phyloP scores from a whole-genome alignment of 148 eudicot species.

The Polygonum maritimum region DNA sequence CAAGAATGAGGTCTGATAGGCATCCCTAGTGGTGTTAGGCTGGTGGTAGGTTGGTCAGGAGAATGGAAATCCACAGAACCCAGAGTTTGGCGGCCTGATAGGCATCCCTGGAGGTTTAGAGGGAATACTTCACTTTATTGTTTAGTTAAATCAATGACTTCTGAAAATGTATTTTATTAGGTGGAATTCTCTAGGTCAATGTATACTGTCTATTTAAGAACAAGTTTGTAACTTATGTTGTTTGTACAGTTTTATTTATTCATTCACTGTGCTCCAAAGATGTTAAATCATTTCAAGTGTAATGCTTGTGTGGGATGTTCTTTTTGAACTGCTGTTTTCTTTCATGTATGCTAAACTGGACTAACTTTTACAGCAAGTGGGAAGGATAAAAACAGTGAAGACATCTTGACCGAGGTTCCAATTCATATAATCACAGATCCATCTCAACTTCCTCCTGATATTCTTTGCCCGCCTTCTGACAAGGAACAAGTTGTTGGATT shows the following conservation, averaged over 20 bases:
- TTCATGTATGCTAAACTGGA: not conserved
- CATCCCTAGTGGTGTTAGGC: not conserved
- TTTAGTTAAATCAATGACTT: not conserved
- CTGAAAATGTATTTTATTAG: not conserved
- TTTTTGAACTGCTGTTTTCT: not conserved
- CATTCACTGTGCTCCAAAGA: not conserved
- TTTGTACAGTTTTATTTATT: not conserved
- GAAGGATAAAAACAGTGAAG: not conserved
- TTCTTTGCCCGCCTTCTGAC: conserved; percentile 59
- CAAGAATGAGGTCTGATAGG: not conserved
- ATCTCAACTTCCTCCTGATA: conserved; percentile 78
- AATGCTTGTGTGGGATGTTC: not conserved
- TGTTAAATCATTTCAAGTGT: not conserved
- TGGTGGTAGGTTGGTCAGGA: not conserved
- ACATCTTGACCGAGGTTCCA: conserved; percentile 29
- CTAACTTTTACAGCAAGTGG: not conserved
- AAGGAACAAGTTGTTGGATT: conserved; percentile 66
- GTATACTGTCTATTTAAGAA: not conserved
- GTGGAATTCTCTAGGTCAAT: not conserved
- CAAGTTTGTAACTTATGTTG: not conserved
- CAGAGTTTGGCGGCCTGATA: no score
- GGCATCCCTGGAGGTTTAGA: no score
- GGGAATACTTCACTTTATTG: not conserved
- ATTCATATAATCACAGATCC: conserved; percentile 70
- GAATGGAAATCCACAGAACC: not conserved